Evolutionary conservation across 2,329 filamentous ascomycete species (phyloP), one percentile per base, ranked within the genome.

Genomic region (Claviceps maximensis): DNA sequence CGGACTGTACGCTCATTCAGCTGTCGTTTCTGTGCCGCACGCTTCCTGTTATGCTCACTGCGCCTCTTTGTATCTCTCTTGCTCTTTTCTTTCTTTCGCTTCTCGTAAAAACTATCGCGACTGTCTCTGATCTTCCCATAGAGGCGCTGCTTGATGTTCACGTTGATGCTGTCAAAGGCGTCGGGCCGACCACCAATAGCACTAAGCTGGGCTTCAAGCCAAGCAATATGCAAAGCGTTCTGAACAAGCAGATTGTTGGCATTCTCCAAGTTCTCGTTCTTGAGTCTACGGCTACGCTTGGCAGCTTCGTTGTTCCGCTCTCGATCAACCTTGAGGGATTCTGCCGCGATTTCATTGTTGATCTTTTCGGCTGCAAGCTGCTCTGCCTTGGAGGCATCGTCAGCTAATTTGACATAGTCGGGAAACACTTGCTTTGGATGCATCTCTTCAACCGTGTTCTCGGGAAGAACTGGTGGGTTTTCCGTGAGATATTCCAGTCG

Each of bases 221-320:
- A 56, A 31, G 47, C 52, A 36, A 52, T 54, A 13, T 40, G 29
- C 17, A 54, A 36, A 33, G 49, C 55, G 0, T 57, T 44, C 0
- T 59, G 23, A 46, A 69, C 21, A 1, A 54, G 36, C 13, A 5
- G 31, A 21, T 36, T 49, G 33, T 41, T 54, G 40, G 54, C 54
- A 17, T 55, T 55, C 19, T 38, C 41, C 21, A 55, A 36, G 19
- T 53, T 61, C 12, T 44, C 49, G 1, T 52, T 29, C 53, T 61
- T 64, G 42, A 59, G n/a, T 0, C 42, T 41, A 1, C 70, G 62
- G 12, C 63, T 67, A 51, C 68, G 65, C 56, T 66, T 68, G 25
- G 70, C 70, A 0, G 70, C 66, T 38, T 59, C 54, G 55, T 70
- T 71, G 60, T 72, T 72, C 4, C 69, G 59, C 44, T 61, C 54